These are phyloP conservation scores for Funneliformis mosseae DNA, from an alignment of 192 early-diverging fungal species.

Conservation along the genomic window DNA sequence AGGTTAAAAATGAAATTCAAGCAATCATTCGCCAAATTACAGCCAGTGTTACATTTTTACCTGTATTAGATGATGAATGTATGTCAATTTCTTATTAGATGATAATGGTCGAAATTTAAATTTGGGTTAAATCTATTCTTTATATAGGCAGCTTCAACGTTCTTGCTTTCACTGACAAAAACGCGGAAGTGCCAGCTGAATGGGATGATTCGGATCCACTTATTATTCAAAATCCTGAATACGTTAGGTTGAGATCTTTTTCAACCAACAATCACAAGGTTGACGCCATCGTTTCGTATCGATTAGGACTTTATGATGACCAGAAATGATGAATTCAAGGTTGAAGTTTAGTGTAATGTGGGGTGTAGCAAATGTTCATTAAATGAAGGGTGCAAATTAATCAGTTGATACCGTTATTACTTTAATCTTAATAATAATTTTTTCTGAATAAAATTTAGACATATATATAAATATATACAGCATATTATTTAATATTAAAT, in stretches of 20 bases:
- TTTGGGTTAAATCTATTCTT: neutral
- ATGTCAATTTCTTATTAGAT: slow-evolving; percentile 30
- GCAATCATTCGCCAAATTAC: slow-evolving; percentile 93
- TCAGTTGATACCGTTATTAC: too few species aligned
- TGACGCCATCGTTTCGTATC: slow-evolving; percentile 86
- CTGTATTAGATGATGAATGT: slow-evolving; percentile 86
- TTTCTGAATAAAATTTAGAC: too few species aligned
- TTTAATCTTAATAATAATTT: too few species aligned
- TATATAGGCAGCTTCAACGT: slow-evolving; percentile 84
- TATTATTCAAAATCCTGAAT: slow-evolving; percentile 81
- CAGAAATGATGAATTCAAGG: neutral
- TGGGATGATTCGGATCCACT: slow-evolving; percentile 86
- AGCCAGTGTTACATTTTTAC: slow-evolving; percentile 86
- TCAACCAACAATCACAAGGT: slow-evolving; percentile 83
- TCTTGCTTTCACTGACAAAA: slow-evolving; percentile 83
- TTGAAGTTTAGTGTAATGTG: neutral
- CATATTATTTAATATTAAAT: neutral
- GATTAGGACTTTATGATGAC: slow-evolving; percentile 42
- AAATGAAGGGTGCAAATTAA: too few species aligned
- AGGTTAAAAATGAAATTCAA: slow-evolving; percentile 77
- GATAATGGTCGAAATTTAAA: neutral
- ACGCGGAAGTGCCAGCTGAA: slow-evolving; percentile 80
- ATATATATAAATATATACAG: too few species aligned
- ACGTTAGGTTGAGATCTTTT: slow-evolving; percentile 82
- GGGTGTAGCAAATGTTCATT: too few species aligned